phyloP scores from a whole-genome alignment of 1,139 yeast genomes.

The Scheffersomyces segobiensis region DNA sequence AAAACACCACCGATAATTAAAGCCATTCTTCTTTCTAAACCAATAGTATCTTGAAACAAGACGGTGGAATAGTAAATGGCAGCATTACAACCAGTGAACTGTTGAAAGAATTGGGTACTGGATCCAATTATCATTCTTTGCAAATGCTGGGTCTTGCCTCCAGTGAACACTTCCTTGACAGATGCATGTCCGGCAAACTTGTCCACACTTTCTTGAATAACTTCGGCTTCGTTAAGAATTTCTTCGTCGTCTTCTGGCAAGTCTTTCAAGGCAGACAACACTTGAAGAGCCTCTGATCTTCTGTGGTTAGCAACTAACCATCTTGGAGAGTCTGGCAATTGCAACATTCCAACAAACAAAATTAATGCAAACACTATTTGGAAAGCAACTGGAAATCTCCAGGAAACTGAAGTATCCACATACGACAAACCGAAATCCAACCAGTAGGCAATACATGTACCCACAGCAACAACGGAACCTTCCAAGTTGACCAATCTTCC shows the following conservation, averaged over 20 bases:
- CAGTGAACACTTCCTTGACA: constrained; percentile 53
- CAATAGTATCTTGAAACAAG: constrained; percentile 56
- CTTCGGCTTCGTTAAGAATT: constrained; percentile 43
- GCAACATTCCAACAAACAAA: constrained; percentile 35
- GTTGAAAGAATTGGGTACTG: constrained; percentile 64
- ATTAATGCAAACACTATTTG: constrained; percentile 38
- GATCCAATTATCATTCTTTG: constrained; percentile 62
- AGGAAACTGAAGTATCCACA: constrained; percentile 49
- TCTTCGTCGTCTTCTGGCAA: constrained; percentile 42
- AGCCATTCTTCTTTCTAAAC: constrained; percentile 50
- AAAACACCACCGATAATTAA: constrained; percentile 66
- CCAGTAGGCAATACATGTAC: constrained; percentile 76
- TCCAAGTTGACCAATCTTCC: constrained; percentile 71
- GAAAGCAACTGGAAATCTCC: constrained; percentile 39
- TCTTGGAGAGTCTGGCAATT: constrained; percentile 72
- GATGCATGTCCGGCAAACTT: constrained; percentile 42
- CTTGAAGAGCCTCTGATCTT: constrained; percentile 47
- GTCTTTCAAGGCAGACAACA: constrained; percentile 43
- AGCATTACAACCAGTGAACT: constrained; percentile 66
- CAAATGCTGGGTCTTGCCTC: constrained; percentile 59
- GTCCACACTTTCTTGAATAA: constrained; percentile 43
- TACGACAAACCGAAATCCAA: constrained; percentile 71
- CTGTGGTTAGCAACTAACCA: constrained; percentile 62
- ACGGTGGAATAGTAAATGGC: constrained; percentile 69
- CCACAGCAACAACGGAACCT: constrained; percentile 71